Evolutionary conservation across 169 alveolate genomes (phyloP).

Genomic region (Cryptosporidium bovis): DNA sequence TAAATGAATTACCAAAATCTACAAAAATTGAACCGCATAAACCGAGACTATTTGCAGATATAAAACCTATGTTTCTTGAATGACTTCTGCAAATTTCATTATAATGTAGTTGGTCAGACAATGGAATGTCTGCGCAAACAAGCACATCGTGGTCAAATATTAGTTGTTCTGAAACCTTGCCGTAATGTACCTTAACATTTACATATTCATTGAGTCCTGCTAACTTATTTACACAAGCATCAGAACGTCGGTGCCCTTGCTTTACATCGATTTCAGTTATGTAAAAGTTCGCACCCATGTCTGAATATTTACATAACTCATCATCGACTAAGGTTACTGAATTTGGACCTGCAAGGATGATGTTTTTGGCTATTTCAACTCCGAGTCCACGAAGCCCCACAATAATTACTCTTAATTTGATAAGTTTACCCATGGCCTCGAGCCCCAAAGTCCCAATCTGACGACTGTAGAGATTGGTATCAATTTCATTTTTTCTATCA

Average conservation of each 20-base stretch:
- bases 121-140: constrained; percentile 83
- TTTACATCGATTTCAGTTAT: constrained; percentile 91
- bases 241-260: constrained; percentile 81
- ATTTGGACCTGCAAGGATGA: constrained; percentile 95
- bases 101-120: constrained; percentile 42
- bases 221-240: constrained; percentile 87
- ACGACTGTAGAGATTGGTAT: constrained; percentile 96
- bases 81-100: constrained; percentile 76
- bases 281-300: constrained; percentile 95
- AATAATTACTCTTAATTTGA: constrained; percentile 91
- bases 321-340: constrained; percentile 92
- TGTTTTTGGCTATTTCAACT: constrained; percentile 93
- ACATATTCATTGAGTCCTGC: constrained; percentile 93
- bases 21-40: constrained; percentile 95
- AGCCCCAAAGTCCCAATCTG: constrained; percentile 99
- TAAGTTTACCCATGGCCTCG: constrained; percentile 96
- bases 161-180: constrained; percentile 79
- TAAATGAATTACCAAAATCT: constrained; percentile 93
- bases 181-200: constrained; percentile 79
- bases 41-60: constrained; percentile 84
- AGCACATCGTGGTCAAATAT: constrained; percentile 83
- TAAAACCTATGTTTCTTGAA: constrained; percentile 77
- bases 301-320: constrained; percentile 84
- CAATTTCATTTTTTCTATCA: constrained; percentile 81
- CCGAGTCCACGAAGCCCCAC: constrained; percentile 94